phyloP scores from a whole-genome alignment of 2,329 filamentous ascomycete genomes.

The Alternaria rosae region DNA sequence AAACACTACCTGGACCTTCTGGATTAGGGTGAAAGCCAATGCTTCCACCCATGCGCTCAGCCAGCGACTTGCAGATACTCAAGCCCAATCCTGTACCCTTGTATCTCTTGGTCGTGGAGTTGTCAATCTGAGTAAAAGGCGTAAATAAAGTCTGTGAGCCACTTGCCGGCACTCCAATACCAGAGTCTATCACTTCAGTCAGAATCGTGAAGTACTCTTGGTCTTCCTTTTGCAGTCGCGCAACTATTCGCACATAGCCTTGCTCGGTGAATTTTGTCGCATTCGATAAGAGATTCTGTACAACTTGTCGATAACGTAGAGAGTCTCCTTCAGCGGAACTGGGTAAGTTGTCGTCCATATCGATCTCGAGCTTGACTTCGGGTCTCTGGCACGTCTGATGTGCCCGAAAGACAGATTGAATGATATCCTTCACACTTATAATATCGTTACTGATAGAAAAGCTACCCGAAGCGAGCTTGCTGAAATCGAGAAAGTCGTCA shows the following conservation, averaged over 20 bases:
- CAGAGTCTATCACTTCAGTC: constrained; percentile 62
- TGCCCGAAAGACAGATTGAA: constrained; percentile 60
- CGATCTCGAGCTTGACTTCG: constrained; percentile 56
- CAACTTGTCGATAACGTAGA: constrained; percentile 66
- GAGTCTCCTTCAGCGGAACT: constrained; percentile 63
- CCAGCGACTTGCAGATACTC: constrained; percentile 65
- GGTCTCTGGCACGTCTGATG: constrained; percentile 58
- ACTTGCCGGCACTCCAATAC: constrained; percentile 60
- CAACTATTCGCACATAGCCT: constrained; percentile 59
- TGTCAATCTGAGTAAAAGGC: constrained; percentile 64
- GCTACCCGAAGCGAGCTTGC: constrained; percentile 66
- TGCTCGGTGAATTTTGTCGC: constrained; percentile 68
- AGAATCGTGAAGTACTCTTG: constrained; percentile 56
- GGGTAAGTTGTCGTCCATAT: constrained; percentile 58
- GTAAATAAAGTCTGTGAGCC: constrained; percentile 60
- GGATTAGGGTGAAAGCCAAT: constrained; percentile 59
- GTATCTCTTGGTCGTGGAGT: constrained; percentile 61
- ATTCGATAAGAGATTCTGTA: constrained; percentile 69
- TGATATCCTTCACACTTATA: constrained; percentile 57
- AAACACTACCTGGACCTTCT: constrained; percentile 56
- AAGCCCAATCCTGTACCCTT: constrained; percentile 65
- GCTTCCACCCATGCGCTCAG: constrained; percentile 64
- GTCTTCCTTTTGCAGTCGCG: constrained; percentile 53
- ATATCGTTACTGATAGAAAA: constrained; percentile 65
- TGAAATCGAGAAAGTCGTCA: constrained; percentile 73